A percentile compares a stretch with the other conserved stretches of the same genome.
phyloP scores from a whole-genome alignment of 2,329 filamentous ascomycete genomes.

The Microdochium trichocladiopsis region DNA sequence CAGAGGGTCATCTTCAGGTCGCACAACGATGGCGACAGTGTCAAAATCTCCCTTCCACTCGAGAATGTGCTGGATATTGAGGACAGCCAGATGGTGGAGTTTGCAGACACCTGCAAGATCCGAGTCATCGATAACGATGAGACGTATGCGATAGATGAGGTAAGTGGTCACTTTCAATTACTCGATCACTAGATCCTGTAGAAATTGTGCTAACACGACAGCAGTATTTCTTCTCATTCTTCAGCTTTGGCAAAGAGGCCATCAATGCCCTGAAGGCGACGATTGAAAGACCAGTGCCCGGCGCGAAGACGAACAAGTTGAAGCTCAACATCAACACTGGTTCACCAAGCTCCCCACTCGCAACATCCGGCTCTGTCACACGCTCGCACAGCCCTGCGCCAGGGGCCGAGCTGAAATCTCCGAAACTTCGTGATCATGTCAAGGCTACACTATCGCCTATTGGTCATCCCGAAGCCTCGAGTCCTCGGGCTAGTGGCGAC shows the following conservation, averaged over 20 bases:
- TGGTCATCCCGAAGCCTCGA: constrained; percentile 36
- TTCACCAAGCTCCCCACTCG: background rate
- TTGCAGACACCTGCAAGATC: constrained; percentile 90
- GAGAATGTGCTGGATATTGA: constrained; percentile 88
- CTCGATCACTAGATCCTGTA: too few species aligned
- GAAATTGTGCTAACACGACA: constrained; percentile 13
- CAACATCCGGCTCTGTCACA: background rate
- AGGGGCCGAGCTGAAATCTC: constrained; percentile 20
- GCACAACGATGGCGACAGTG: constrained; percentile 92
- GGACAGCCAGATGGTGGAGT: constrained; percentile 82
- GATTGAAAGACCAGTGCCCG: constrained; percentile 25
- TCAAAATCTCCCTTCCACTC: constrained; percentile 90
- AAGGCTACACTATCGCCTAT: constrained; percentile 53
- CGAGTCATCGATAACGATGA: constrained; percentile 90
- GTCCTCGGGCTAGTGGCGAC: constrained; percentile 50
- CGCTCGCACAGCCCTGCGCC: constrained; percentile 1
- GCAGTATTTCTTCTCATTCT: constrained; percentile 95
- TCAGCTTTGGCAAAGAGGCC: constrained; percentile 77
- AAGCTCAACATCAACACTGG: constrained; percentile 1
- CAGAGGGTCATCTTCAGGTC: constrained; percentile 94
- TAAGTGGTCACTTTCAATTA: constrained; percentile 35
- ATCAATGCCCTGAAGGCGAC: constrained; percentile 70
- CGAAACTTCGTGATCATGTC: constrained; percentile 47
- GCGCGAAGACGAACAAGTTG: constrained; percentile 7
- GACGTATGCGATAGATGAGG: constrained; percentile 91